These are phyloP conservation scores for Emergomyces africanus DNA, from an alignment of 2,329 filamentous ascomycete genomes.

Conservation along the genomic window DNA sequence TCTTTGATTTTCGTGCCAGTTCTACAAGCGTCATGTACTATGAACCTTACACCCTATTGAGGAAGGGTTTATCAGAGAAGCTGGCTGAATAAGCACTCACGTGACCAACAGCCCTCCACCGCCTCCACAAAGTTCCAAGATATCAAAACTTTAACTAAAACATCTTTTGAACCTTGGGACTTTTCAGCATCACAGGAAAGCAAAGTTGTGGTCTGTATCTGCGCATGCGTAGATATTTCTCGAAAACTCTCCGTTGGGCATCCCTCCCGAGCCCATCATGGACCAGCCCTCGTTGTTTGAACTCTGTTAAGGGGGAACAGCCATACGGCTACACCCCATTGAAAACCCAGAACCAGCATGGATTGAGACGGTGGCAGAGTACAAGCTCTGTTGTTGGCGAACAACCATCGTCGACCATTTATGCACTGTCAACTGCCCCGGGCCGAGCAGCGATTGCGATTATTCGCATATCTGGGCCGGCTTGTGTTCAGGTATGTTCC, in stretches of 20 bases:
- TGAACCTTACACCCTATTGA: too few relatives aligned
- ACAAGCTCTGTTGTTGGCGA: slow-evolving; percentile 8
- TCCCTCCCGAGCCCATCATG: slow-evolving; percentile 16
- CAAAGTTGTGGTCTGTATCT: slow-evolving; percentile 1
- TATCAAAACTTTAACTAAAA: neutral
- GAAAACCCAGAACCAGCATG: neutral
- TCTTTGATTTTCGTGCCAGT: too few relatives aligned
- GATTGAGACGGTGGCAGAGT: neutral
- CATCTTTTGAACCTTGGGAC: too few relatives aligned
- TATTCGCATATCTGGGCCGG: slow-evolving; percentile 71
- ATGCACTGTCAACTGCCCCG: slow-evolving; percentile 75
- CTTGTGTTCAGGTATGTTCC: slow-evolving; percentile 49
- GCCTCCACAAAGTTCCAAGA: neutral
- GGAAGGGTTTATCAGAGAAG: too few relatives aligned
- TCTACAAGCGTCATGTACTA: too few relatives aligned
- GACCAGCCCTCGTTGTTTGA: slow-evolving; percentile 5
- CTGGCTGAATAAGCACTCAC: too few relatives aligned
- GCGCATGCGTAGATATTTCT: slow-evolving; percentile 21
- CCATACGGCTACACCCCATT: neutral
- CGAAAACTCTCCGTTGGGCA: slow-evolving; percentile 16
- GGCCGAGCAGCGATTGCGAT: slow-evolving; percentile 85
- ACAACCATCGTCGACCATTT: slow-evolving; percentile 52
- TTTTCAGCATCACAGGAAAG: neutral
- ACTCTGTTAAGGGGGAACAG: neutral
- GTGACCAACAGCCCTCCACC: neutral